Percentiles rank a stretch among this genome's conserved stretches.
phyloP scores from a whole-genome alignment of 257 asterid species.

The Cinchona pubescens region DNA sequence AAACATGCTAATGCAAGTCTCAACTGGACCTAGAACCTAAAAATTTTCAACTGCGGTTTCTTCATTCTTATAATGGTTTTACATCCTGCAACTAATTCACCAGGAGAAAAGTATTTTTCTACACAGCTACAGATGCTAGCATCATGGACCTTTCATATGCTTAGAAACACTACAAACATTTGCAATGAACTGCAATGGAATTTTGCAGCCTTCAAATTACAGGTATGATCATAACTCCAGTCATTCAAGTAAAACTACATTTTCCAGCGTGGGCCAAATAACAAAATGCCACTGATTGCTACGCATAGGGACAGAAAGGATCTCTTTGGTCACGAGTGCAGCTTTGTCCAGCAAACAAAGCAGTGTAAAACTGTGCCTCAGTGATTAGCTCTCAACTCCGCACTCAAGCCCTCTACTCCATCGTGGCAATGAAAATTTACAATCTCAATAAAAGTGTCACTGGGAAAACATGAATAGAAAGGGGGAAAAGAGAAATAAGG shows the following conservation, averaged over 20 bases:
- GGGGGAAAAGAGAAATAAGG: not conserved
- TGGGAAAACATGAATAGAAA: constrained; percentile 4
- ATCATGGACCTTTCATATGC: too few relatives aligned
- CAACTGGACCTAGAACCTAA: too few relatives aligned
- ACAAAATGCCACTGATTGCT: not conserved
- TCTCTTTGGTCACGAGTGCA: not conserved
- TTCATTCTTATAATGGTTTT: too few relatives aligned
- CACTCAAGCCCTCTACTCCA: not conserved
- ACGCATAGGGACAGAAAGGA: not conserved
- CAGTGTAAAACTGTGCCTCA: not conserved
- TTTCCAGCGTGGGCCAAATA: not conserved
- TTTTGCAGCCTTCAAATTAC: not conserved
- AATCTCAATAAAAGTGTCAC: constrained; percentile 6
- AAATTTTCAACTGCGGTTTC: too few relatives aligned
- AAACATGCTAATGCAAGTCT: too few relatives aligned
- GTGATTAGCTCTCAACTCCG: not conserved
- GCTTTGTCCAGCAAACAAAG: constrained; percentile 8
- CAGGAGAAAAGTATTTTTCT: too few relatives aligned
- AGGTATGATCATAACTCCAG: not conserved
- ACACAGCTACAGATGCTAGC: too few relatives aligned
- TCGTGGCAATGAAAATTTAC: constrained; percentile 9
- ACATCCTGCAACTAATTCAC: too few relatives aligned
- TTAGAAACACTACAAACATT: too few relatives aligned
- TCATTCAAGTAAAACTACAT: not conserved
- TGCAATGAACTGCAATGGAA: not conserved